Evolutionary conservation across 495 filamentous ascomycete species (phyloP).

Genomic region (Aspergillus taichungensis): DNA sequence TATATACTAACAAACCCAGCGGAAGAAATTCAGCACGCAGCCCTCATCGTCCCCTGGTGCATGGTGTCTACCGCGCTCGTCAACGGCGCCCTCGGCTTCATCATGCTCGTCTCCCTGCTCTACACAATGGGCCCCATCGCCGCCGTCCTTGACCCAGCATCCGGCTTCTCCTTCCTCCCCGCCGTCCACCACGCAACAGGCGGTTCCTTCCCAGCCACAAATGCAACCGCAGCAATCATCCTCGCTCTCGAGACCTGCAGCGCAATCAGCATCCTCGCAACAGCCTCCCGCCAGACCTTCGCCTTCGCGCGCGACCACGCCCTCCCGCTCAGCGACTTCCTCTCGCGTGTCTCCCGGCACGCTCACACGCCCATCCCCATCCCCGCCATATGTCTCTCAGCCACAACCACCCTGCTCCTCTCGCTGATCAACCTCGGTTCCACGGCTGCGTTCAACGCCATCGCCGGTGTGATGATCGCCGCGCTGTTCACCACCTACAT

Average conservation of each 20-base stretch:
- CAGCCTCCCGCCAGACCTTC: conserved; percentile 12
- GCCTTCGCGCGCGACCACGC: conserved; percentile 17
- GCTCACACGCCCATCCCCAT: conserved; percentile 9
- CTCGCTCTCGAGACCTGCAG: conserved; percentile 18
- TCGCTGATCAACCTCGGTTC: conserved; percentile 37
- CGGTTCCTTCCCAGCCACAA: conserved; percentile 15
- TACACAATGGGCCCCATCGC: conserved; percentile 32
- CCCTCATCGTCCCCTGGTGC: conserved; percentile 18
- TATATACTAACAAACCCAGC: neutral
- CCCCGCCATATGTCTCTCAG: conserved; percentile 14
- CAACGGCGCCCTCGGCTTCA: conserved; percentile 27
- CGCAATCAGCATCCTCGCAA: conserved; percentile 14
- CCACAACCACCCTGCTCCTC: conserved; percentile 10
- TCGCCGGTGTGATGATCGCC: conserved; percentile 37
- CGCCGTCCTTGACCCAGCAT: conserved; percentile 17
- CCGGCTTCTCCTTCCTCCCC: conserved; percentile 24
- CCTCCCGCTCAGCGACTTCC: conserved; percentile 37
- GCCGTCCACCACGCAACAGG: conserved; percentile 19
- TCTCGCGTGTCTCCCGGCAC: conserved; percentile 19
- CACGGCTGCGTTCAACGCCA: conserved; percentile 45
- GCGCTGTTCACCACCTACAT: conserved; percentile 34
- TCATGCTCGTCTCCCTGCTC: conserved; percentile 25
- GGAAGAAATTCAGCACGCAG: conserved; percentile 31
- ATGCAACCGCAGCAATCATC: conserved; percentile 13
- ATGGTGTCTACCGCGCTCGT: conserved; percentile 26